Percentiles rank a stretch among this genome's conserved stretches.
phyloP scores from a whole-genome alignment of 2,329 filamentous ascomycete genomes.

The Raffaelea arxii region DNA sequence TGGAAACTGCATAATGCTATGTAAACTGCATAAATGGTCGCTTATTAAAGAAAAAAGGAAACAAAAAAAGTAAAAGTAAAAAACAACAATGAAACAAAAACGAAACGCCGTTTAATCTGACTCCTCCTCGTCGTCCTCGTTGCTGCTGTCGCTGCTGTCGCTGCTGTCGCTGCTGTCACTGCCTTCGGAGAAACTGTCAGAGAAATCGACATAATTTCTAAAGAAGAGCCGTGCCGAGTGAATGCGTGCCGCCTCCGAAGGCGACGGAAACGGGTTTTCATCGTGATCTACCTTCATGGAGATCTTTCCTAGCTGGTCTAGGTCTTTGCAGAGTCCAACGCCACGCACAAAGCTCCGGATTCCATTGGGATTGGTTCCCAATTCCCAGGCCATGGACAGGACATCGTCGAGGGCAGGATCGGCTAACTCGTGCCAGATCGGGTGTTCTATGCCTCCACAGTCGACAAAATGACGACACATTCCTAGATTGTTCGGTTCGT shows the following conservation, averaged over 20 bases:
- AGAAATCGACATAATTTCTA: not conserved
- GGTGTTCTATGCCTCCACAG: no score
- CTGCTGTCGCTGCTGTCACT: no score
- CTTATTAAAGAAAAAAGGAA: not conserved
- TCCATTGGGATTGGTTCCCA: no score
- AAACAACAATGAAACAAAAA: no score
- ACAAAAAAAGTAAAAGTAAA: not conserved
- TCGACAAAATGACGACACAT: no score
- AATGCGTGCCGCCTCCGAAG: not conserved
- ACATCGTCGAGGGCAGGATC: conserved; percentile 4
- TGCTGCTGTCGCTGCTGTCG: no score
- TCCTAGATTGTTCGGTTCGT: no score
- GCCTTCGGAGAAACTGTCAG: no score
- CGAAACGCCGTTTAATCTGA: no score
- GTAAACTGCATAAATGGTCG: not conserved
- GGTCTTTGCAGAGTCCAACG: conserved; percentile 13
- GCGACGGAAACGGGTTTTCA: not conserved
- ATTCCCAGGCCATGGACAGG: not conserved
- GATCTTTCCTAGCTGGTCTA: no score
- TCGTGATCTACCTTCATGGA: not conserved
- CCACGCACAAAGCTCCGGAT: conserved; percentile 14
- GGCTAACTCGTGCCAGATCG: conserved; percentile 1
- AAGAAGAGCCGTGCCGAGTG: not conserved
- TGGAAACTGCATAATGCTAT: not conserved
- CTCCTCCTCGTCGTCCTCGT: no score